Conservation (phyloP, 441 rosid species). For the Pelargonium citronellum region DNA sequence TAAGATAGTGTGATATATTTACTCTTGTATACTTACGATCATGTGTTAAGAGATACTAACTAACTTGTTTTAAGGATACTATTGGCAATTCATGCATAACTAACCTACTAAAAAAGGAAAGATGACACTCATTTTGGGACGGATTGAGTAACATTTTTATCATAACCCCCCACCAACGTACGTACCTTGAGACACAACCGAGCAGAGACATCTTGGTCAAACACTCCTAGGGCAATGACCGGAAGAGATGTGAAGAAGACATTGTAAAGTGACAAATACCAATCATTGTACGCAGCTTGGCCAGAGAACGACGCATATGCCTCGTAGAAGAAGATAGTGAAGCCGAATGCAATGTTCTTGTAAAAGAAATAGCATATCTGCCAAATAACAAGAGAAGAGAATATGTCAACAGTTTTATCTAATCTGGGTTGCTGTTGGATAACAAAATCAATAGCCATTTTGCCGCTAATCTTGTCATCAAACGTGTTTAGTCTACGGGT, state of each 20-base stretch:
- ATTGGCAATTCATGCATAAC: too few relatives aligned
- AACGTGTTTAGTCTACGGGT: too few relatives aligned
- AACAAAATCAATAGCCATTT: neutral
- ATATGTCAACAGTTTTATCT: slow-evolving; percentile 6
- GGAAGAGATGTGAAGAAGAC: slow-evolving; percentile 97
- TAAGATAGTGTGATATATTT: neutral
- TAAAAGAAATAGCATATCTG: slow-evolving; percentile 97
- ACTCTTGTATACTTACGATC: neutral
- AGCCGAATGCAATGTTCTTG: slow-evolving; percentile 89
- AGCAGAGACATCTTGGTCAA: slow-evolving; percentile 86
- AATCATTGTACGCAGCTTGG: slow-evolving; percentile 76
- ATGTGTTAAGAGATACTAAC: too few relatives aligned
- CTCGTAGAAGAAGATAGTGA: slow-evolving; percentile 82
- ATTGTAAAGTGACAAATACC: slow-evolving; percentile 75
- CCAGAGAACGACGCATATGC: slow-evolving; percentile 82
- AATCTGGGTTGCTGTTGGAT: neutral
- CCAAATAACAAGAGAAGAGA: slow-evolving; percentile 14
- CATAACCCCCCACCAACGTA: neutral
- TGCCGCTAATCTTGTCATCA: neutral
- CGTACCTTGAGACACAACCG: slow-evolving; percentile 60
- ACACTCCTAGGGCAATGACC: slow-evolving; percentile 84
- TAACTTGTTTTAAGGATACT: too few relatives aligned
- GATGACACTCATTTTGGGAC: too few relatives aligned
- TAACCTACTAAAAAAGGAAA: too few relatives aligned
- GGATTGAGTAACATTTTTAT: too few relatives aligned